These are phyloP conservation scores for Coniella vitis DNA, from an alignment of 2,329 filamentous ascomycete genomes.

Conservation along the genomic window DNA sequence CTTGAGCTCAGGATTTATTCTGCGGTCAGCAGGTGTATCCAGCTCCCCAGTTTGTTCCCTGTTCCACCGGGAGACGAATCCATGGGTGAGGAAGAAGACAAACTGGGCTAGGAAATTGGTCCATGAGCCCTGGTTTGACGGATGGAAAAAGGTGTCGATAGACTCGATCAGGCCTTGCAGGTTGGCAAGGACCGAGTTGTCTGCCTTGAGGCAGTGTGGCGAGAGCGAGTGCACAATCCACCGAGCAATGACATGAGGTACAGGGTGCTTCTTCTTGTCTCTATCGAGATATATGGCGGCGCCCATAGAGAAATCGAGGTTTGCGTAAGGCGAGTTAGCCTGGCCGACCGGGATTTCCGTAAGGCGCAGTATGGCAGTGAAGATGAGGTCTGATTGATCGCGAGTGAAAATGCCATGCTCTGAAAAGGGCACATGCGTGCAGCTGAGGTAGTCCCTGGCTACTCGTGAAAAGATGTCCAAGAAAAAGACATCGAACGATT, in stretches of 20 bases:
- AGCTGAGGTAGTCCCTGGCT: constrained; percentile 73
- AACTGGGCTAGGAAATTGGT: constrained; percentile 84
- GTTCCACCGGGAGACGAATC: constrained; percentile 97
- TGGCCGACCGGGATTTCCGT: constrained; percentile 96
- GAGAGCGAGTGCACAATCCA: constrained; percentile 93
- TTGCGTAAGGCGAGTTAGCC: constrained; percentile 84
- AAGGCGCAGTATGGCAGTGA: constrained; percentile 81
- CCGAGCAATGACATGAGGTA: constrained; percentile 84
- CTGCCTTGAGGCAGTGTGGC: constrained; percentile 68
- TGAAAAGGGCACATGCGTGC: constrained; percentile 69
- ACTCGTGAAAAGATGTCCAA: constrained; percentile 85
- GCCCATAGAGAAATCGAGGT: constrained; percentile 76
- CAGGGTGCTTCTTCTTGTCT: constrained; percentile 87
- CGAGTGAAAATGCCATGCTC: constrained; percentile 87
- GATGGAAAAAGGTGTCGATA: constrained; percentile 97
- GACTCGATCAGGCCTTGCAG: constrained; percentile 90
- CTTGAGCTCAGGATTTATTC: constrained; percentile 74
- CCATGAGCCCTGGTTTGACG: constrained; percentile 91
- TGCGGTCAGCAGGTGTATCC: constrained; percentile 72
- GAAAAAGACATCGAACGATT: constrained; percentile 77
- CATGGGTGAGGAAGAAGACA: constrained; percentile 86
- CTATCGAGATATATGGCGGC: constrained; percentile 82
- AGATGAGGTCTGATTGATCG: constrained; percentile 87
- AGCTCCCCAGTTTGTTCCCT: constrained; percentile 89
- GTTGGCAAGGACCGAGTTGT: constrained; percentile 73